Conservation (phyloP, 202 grass and related monocot genomes). For the Panicum hallii region DNA sequence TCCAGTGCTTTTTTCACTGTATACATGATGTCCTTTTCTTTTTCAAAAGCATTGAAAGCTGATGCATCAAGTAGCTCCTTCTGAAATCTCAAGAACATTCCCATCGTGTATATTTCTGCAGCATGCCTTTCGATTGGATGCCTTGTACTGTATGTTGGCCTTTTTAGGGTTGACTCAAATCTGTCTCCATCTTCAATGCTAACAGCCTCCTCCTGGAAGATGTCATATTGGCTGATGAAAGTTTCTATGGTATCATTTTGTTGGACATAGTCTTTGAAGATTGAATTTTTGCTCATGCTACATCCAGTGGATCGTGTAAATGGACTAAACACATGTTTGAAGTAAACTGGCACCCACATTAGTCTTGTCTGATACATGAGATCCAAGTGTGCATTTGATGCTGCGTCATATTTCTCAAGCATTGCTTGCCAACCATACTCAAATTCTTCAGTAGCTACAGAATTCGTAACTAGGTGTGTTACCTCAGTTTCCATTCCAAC, state of each 20-base stretch:
- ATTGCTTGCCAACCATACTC: not conserved
- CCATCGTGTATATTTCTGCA: too few relatives aligned
- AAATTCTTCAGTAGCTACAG: conserved; percentile 2
- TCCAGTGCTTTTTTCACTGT: not conserved
- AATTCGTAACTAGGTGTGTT: not conserved
- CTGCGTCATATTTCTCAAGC: not conserved
- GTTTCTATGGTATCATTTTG: conserved; percentile 6
- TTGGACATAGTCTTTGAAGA: conserved; percentile 28
- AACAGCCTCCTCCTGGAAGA: not conserved
- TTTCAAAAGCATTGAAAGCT: conserved; percentile 21
- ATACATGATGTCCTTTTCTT: not conserved
- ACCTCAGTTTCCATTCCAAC: not conserved
- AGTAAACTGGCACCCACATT: conserved; percentile 22
- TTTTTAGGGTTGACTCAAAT: not conserved
- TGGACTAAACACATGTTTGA: not conserved
- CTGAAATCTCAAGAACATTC: too few relatives aligned
- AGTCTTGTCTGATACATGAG: conserved; percentile 24
- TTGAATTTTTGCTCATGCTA: not conserved
- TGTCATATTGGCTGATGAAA: conserved; percentile 28
- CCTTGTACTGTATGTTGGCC: not conserved
- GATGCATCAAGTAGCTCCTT: not conserved
- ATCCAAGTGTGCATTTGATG: not conserved
- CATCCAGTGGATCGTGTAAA: not conserved
- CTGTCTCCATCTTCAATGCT: not conserved
- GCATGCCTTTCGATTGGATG: not conserved